phyloP scores from a whole-genome alignment of 2,329 filamentous ascomycete species.

The Lachnellula willkommii region DNA sequence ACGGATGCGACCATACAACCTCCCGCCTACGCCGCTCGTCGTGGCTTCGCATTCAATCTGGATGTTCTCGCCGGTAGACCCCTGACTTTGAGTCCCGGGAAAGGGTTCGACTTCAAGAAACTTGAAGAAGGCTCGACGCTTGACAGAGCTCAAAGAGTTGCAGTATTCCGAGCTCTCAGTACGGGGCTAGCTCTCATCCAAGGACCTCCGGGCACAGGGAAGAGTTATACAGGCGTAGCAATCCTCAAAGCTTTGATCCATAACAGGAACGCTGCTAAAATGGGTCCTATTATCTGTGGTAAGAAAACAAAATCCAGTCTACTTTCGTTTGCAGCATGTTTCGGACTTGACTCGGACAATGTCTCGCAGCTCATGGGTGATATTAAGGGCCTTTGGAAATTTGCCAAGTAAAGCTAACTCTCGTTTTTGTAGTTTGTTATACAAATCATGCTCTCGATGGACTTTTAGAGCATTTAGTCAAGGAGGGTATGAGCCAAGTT shows the following conservation, averaged over 20 bases:
- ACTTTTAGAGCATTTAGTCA: slow-evolving; percentile 28
- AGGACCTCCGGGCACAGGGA: slow-evolving; percentile 67
- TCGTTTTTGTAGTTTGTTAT: slow-evolving; percentile 24
- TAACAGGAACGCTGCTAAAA: slow-evolving; percentile 34
- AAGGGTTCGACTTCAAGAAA: slow-evolving; percentile 28
- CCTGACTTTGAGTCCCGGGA: slow-evolving; percentile 27
- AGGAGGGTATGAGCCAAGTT: slow-evolving; percentile 22
- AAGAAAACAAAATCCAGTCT: too few species aligned
- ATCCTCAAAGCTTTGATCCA: slow-evolving; percentile 51
- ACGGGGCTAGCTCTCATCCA: slow-evolving; percentile 57
- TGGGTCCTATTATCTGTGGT: slow-evolving; percentile 47
- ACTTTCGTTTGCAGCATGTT: too few species aligned
- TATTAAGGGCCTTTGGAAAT: too few species aligned
- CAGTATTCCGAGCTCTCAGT: slow-evolving; percentile 48
- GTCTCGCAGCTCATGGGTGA: too few species aligned
- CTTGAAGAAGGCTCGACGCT: slow-evolving; percentile 36
- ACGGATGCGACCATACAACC: slow-evolving; percentile 33
- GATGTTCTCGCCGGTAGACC: slow-evolving; percentile 18
- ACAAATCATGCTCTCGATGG: slow-evolving; percentile 33
- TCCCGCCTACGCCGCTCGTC: slow-evolving; percentile 46
- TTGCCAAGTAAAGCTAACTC: too few species aligned
- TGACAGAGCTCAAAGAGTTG: slow-evolving; percentile 46
- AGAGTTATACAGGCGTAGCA: slow-evolving; percentile 55
- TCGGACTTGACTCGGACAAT: too few species aligned
- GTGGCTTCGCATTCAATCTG: slow-evolving; percentile 47